A percentile compares a stretch with the other conserved stretches of the same genome.
Evolutionary conservation across 805 yeast species (phyloP).

Genomic region (Ogataea ramenticola): DNA sequence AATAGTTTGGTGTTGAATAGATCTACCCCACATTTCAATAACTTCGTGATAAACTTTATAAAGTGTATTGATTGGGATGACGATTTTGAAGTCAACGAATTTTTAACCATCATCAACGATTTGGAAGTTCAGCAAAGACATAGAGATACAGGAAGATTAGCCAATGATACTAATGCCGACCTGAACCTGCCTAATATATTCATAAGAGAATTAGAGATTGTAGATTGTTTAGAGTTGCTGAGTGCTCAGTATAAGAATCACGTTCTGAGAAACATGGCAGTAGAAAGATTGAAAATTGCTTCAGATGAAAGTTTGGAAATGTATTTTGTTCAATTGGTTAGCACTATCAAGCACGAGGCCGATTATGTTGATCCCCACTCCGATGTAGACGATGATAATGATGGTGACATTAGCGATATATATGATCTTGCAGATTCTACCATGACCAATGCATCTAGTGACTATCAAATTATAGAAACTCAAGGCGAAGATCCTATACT

Average conservation of each 20-base stretch:
- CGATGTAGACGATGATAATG: constrained; percentile 14
- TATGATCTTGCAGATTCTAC: constrained; percentile 16
- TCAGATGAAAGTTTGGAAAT: constrained; percentile 73
- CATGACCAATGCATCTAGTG: constrained; percentile 23
- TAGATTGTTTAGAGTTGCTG: constrained; percentile 58
- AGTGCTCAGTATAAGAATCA: constrained; percentile 71
- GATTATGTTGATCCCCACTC: constrained; percentile 17
- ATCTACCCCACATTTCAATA: constrained; percentile 27
- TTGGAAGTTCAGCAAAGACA: constrained; percentile 11
- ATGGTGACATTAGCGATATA: constrained; percentile 9
- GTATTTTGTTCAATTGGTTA: constrained; percentile 83
- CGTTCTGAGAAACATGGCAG: constrained; percentile 80
- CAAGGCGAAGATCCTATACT: constrained; percentile 19
- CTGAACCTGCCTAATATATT: constrained; percentile 17
- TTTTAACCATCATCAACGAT: constrained; percentile 37
- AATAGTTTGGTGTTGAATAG: constrained; percentile 35
- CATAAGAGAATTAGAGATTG: constrained; percentile 25
- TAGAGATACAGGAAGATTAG: neutral
- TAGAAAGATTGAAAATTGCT: constrained; percentile 71
- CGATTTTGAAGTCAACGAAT: constrained; percentile 71
- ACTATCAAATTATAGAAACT: constrained; percentile 22
- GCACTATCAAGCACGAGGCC: constrained; percentile 77
- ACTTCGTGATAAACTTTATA: constrained; percentile 52
- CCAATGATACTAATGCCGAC: neutral
- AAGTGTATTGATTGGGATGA: constrained; percentile 88